These are phyloP conservation scores for Rusavskia elegans DNA, from an alignment of 495 filamentous ascomycete species.

Conservation along the genomic window DNA sequence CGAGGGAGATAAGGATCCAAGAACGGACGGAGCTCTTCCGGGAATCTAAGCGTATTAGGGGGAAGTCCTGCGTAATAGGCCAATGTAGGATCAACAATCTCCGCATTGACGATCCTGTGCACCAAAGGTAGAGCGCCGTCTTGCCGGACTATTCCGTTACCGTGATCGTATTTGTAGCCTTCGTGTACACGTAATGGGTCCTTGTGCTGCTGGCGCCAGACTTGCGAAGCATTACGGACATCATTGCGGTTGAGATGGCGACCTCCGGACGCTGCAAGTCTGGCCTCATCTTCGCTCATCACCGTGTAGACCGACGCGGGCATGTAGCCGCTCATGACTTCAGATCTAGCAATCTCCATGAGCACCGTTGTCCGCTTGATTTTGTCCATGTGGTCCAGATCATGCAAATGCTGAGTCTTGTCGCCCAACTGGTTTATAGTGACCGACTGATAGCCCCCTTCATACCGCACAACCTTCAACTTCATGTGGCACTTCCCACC, in stretches of 20 bases:
- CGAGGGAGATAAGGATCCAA: conserved; percentile 32
- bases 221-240: conserved; percentile 34
- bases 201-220: conserved; percentile 35
- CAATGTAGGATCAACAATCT: background rate
- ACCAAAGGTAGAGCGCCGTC: conserved; percentile 10
- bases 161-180: conserved; percentile 36
- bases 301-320: conserved; percentile 36
- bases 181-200: conserved; percentile 31
- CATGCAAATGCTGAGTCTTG: conserved; percentile 29
- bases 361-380: conserved; percentile 36
- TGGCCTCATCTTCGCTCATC: conserved; percentile 31
- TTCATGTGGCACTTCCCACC: conserved; percentile 35
- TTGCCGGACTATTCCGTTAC: conserved; percentile 30
- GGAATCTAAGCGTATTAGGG: conserved; percentile 29
- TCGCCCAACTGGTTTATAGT: conserved; percentile 16
- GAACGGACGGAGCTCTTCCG: conserved; percentile 27
- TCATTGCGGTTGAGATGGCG: conserved; percentile 34
- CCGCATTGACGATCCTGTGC: background rate
- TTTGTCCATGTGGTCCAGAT: conserved; percentile 34
- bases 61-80: conserved; percentile 15
- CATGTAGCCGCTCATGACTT: conserved; percentile 35
- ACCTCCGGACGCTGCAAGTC: conserved; percentile 32
- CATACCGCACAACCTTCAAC: conserved; percentile 33
- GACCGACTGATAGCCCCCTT: conserved; percentile 19
- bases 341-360: conserved; percentile 33